phyloP scores from a whole-genome alignment of 805 yeast species.

The Candida ponderosae region DNA sequence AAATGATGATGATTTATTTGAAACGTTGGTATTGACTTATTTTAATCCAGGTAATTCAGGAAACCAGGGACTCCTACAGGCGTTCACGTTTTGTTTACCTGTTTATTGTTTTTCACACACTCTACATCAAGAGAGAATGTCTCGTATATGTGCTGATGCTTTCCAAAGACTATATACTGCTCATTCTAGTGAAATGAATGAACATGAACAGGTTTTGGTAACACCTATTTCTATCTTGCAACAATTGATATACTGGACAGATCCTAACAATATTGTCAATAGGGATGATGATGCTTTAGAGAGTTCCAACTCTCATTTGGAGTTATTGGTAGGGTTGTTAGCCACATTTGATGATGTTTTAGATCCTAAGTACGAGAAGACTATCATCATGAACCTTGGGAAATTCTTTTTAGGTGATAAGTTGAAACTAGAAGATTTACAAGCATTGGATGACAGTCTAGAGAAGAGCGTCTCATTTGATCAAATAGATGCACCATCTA shows the following conservation, averaged over 20 bases:
- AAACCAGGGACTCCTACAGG: slow-evolving; percentile 67
- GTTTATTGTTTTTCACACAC: slow-evolving; percentile 75
- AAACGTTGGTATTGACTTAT: slow-evolving; percentile 62
- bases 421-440: slow-evolving; percentile 18
- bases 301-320: slow-evolving; percentile 44
- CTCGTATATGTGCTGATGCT: slow-evolving; percentile 59
- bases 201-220: slow-evolving; percentile 19
- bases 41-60: slow-evolving; percentile 59
- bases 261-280: slow-evolving; percentile 60
- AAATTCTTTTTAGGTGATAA: slow-evolving; percentile 36
- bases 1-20: slow-evolving; percentile 62
- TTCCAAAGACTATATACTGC: slow-evolving; percentile 46
- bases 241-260: slow-evolving; percentile 80
- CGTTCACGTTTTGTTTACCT: slow-evolving; percentile 80
- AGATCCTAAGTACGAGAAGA: slow-evolving; percentile 44
- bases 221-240: slow-evolving; percentile 50
- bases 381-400: slow-evolving; percentile 41
- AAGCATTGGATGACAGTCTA: slow-evolving; percentile 18
- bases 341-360: slow-evolving; percentile 38
- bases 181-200: slow-evolving; percentile 28
- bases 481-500: slow-evolving; percentile 22
- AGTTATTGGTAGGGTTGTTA: slow-evolving; percentile 47
- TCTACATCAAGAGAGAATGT: slow-evolving; percentile 60
- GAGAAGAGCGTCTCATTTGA: slow-evolving; percentile 24
- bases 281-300: slow-evolving; percentile 31